Evolutionary conservation across 1,284 basidiomycete species (phyloP), one percentile per base, ranked within the genome.

Genomic region (Rhodotorula sp.): DNA sequence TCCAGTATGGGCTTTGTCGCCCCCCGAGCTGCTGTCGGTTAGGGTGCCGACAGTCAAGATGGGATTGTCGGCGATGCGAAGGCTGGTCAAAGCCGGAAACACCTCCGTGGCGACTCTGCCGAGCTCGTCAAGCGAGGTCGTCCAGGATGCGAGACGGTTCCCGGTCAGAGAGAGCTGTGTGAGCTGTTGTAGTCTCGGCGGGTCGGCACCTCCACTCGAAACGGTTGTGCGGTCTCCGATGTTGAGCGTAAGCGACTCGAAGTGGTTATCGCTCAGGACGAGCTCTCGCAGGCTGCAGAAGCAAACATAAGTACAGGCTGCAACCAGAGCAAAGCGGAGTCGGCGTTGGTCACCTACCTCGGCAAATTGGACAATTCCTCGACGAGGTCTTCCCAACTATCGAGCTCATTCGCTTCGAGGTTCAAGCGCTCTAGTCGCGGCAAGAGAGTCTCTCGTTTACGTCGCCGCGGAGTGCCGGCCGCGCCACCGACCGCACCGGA

Each of bases 81-180:
- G 82, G 22, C 84, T 84, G 75, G 86, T 82, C 18, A 94, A 81
- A 58, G 80, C 71, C 15, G 69, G 72, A 17, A 74, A 60, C 0
- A 42, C 20, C 20, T 44, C 20, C 0, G 89, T 87, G 73, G 86
- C 86, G 87, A 90, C 91, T 18, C 75, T 78, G 30, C 85, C 82
- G 33, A 97, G 80, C 6, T 85, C 83, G 79, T 95, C 90, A 62
- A 96, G 82, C 72, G 86, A 85, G 22, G 30, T 42, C 24, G 79
- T 72, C 93, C 91, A 95, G 18, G 81, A 73, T 7, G 79, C 71
- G 55, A 96, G 78, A 0, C 76, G 78, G 75, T 94, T 93, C 67
- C 82, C 83, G 30, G 87, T 86, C 56, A 96, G 80, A 5, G 86
- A 85, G 18, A 95, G 81, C 72, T 88, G 83, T 77, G 83, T 84